phyloP scores from a whole-genome alignment of 176 grass and related monocot species.

The Oryza meridionalis region DNA sequence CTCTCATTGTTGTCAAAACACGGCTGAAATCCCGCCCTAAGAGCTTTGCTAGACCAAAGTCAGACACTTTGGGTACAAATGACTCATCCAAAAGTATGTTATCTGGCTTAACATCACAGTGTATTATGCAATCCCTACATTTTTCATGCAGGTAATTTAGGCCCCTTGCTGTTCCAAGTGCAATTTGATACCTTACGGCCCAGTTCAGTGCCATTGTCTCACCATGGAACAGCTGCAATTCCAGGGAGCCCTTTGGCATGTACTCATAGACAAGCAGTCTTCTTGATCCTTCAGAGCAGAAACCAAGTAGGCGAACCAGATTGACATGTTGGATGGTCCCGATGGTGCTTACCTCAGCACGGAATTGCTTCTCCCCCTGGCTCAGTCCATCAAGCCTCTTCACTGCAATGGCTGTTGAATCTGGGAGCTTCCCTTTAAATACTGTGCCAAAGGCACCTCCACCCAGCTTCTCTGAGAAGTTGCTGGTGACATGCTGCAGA shows the following conservation, averaged over 20 bases:
- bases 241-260: conserved; percentile 85
- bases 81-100: conserved; percentile 85
- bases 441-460: conserved; percentile 75
- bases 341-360: conserved; percentile 92
- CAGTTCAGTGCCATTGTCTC: conserved; percentile 51
- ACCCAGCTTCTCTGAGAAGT: conserved; percentile 75
- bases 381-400: conserved; percentile 75
- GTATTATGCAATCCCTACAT: conserved; percentile 88
- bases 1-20: conserved; percentile 87
- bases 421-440: conserved; percentile 66
- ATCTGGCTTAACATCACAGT: conserved; percentile 90
- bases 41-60: conserved; percentile 87
- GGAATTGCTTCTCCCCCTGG: conserved; percentile 93
- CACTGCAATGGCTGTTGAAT: conserved; percentile 72
- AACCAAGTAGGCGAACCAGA: conserved; percentile 70
- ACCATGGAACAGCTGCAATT: conserved; percentile 61
- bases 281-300: conserved; percentile 69
- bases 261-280: conserved; percentile 78
- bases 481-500: conserved; percentile 69
- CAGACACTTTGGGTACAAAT: conserved; percentile 73
- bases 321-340: conserved; percentile 87
- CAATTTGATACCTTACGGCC: conserved; percentile 70
- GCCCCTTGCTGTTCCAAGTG: conserved; percentile 75
- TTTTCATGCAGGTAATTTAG: conserved; percentile 79
- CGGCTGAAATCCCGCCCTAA: conserved; percentile 81